These are phyloP conservation scores for Hansenula lynferdii DNA, from an alignment of 1,139 yeast genomes.

Conservation along the genomic window DNA sequence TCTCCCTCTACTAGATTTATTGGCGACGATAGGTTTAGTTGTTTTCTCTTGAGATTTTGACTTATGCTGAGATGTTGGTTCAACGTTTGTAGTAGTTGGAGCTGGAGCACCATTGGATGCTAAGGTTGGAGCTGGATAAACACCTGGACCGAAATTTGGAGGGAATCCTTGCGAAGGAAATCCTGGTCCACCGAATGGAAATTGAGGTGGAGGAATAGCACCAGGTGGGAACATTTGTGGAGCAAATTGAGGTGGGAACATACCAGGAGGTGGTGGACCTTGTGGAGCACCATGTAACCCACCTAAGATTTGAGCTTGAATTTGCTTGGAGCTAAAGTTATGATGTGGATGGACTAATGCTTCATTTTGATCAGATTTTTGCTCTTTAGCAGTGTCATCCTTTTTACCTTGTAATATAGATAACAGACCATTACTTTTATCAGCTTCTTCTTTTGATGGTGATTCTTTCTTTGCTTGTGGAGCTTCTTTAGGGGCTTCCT, in stretches of 20 bases:
- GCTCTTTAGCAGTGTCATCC: constrained; percentile 12
- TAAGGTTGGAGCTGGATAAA: constrained; percentile 22
- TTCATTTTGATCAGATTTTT: constrained; percentile 14
- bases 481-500: too few relatives aligned
- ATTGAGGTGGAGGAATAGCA: not conserved
- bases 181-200: constrained; percentile 3
- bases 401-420: constrained; percentile 32
- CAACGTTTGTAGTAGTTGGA: too few relatives aligned
- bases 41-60: constrained; percentile 1
- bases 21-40: not conserved
- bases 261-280: constrained; percentile 13
- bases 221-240: constrained; percentile 13
- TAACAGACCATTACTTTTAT: constrained; percentile 32
- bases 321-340: constrained; percentile 25
- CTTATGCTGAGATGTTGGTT: constrained; percentile 14
- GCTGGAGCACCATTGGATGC: too few relatives aligned
- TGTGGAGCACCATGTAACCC: constrained; percentile 30
- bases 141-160: constrained; percentile 18
- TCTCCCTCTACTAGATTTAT: constrained; percentile 5
- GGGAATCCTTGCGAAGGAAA: constrained; percentile 18
- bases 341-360: constrained; percentile 19
- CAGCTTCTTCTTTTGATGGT: constrained; percentile 4
- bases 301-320: constrained; percentile 33
- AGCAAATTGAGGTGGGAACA: constrained; percentile 13
- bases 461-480: too few relatives aligned